A percentile compares a stretch with the other conserved stretches of the same genome.
Evolutionary conservation across 495 filamentous ascomycete species (phyloP).

Genomic region (Aspergillus mulundensis): DNA sequence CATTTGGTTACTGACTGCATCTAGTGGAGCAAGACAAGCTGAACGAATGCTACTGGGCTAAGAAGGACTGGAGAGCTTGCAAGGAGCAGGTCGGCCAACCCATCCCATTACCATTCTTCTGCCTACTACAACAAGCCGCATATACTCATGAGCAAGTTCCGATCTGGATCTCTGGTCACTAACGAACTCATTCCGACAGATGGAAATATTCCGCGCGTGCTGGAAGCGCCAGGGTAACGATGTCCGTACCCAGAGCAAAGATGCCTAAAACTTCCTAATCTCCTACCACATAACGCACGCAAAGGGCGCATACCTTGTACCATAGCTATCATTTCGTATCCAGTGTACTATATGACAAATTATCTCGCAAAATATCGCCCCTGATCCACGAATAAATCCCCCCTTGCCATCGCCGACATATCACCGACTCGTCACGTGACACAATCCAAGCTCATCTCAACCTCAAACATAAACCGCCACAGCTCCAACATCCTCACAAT

Average conservation of each 20-base stretch:
- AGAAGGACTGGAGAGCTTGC: slow-evolving; percentile 93
- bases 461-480: slow-evolving; percentile 4
- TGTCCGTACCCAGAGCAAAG: slow-evolving; percentile 71
- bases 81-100: slow-evolving; percentile 71
- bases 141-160: background rate
- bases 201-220: slow-evolving; percentile 87
- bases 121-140: background rate
- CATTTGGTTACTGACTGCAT: background rate
- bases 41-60: slow-evolving; percentile 93
- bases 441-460: background rate
- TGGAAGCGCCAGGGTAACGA: slow-evolving; percentile 93
- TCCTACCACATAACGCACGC: background rate
- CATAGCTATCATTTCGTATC: slow-evolving; percentile 4
- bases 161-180: background rate
- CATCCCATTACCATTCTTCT: background rate
- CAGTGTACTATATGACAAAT: slow-evolving; percentile 2
- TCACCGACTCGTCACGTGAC: slow-evolving; percentile 16
- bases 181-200: slow-evolving; percentile 45
- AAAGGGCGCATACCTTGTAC: slow-evolving; percentile 2
- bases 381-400: background rate
- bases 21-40: slow-evolving; percentile 82
- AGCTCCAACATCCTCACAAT: background rate
- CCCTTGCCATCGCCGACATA: background rate
- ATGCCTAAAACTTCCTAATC: slow-evolving; percentile 33
- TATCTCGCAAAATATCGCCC: background rate